A percentile compares a stretch with the other conserved stretches of the same genome.
These are phyloP conservation scores for Schwanniomyces sp. DNA, from an alignment of 805 yeast species.

Conservation along the genomic window DNA sequence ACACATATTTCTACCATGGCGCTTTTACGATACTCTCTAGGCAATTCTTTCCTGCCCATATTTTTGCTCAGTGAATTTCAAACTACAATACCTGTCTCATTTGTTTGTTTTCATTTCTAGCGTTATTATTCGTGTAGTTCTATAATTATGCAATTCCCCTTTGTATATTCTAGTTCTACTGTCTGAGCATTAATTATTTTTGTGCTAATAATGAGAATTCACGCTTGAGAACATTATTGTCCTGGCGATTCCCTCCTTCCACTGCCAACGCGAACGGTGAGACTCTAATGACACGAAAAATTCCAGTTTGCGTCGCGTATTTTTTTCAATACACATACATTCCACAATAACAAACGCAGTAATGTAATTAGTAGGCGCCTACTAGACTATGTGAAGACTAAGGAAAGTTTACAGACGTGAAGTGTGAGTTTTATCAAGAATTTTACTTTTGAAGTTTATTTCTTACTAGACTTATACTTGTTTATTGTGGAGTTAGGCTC, in stretches of 20 bases:
- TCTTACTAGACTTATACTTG: background rate
- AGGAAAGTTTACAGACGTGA: background rate
- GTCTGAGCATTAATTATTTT: background rate
- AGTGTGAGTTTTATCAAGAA: background rate
- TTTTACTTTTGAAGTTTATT: background rate
- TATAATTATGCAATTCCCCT: background rate
- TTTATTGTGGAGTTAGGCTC: background rate
- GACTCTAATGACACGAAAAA: background rate
- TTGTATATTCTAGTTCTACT: background rate
- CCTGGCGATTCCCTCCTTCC: background rate
- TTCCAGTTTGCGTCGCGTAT: background rate
- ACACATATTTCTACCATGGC: background rate
- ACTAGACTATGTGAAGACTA: background rate
- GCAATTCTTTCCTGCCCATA: background rate
- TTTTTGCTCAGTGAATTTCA: background rate
- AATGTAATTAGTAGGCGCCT: background rate
- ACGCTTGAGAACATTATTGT: background rate
- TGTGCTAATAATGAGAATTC: background rate
- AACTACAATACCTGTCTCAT: background rate
- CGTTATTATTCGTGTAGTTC: background rate
- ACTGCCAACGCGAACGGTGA: background rate
- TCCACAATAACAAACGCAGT: background rate
- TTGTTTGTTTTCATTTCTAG: background rate
- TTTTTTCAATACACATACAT: background rate
- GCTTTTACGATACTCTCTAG: background rate